Conservation (phyloP, 2,329 filamentous ascomycete species). For the Sarocladium oryzae region DNA sequence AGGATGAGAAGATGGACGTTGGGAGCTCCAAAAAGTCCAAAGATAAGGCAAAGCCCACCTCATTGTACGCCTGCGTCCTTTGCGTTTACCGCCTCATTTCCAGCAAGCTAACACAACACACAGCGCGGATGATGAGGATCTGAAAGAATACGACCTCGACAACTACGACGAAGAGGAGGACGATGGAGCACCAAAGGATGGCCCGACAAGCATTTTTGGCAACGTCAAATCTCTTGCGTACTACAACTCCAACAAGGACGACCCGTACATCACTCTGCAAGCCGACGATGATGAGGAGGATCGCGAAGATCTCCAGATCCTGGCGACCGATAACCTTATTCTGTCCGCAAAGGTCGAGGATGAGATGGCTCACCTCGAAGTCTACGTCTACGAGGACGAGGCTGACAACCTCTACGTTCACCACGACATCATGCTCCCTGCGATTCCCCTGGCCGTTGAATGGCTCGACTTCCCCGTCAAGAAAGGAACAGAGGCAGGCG, state of each 20-base stretch:
- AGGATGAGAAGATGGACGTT: conserved; percentile 31
- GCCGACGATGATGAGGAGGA: conserved; percentile 73
- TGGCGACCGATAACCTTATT: conserved; percentile 88
- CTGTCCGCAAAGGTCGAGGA: conserved; percentile 93
- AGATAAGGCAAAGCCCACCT: conserved; percentile 19
- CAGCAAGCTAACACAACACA: conserved; percentile 13
- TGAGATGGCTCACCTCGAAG: conserved; percentile 90
- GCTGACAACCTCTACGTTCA: conserved; percentile 97
- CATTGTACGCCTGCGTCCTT: background rate
- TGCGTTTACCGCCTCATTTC: background rate
- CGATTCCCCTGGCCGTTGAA: conserved; percentile 90
- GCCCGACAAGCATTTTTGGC: conserved; percentile 86
- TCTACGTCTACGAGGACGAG: conserved; percentile 94
- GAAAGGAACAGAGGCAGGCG: conserved; percentile 54
- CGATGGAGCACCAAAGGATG: conserved; percentile 41
- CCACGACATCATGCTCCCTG: conserved; percentile 98
- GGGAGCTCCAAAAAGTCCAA: conserved; percentile 15
- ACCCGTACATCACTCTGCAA: conserved; percentile 91
- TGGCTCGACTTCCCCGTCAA: conserved; percentile 92
- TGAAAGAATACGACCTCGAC: conserved; percentile 94
- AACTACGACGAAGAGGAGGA: conserved; percentile 87
- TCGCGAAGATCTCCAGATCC: conserved; percentile 85
- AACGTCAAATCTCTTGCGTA: conserved; percentile 92
- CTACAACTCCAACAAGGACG: conserved; percentile 88
- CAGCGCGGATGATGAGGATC: conserved; percentile 69